Conservation (phyloP, 768 basidiomycete species). For the Xerocomus potaroensis region DNA sequence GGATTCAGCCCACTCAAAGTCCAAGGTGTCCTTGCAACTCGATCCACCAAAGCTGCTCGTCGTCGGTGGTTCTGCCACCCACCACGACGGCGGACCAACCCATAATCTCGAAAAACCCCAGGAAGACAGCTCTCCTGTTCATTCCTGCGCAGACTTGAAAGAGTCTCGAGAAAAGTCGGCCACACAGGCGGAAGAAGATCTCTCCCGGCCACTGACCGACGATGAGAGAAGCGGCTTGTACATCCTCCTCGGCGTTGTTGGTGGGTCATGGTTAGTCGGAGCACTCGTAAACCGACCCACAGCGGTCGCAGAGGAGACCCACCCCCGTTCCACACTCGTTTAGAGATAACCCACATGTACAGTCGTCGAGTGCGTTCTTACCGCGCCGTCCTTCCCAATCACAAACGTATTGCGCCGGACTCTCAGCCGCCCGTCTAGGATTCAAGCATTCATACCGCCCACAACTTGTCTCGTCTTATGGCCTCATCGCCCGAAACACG, state of each 20-base stretch:
- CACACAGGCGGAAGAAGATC: too few relatives aligned
- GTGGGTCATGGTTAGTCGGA: slow-evolving; percentile 45
- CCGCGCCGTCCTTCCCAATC: background rate
- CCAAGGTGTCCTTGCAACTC: slow-evolving; percentile 20
- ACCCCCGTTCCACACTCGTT: too few relatives aligned
- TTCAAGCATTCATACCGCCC: background rate
- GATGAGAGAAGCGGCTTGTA: slow-evolving; percentile 49
- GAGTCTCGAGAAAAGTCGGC: too few relatives aligned
- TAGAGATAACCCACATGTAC: too few relatives aligned
- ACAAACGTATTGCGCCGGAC: background rate
- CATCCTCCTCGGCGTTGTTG: slow-evolving; percentile 44
- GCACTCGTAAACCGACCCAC: slow-evolving; percentile 24
- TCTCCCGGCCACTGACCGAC: slow-evolving; percentile 34
- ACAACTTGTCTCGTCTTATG: too few relatives aligned
- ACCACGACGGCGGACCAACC: slow-evolving; percentile 45
- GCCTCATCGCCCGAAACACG: slow-evolving; percentile 17
- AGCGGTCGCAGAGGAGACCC: slow-evolving; percentile 8
- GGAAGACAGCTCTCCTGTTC: slow-evolving; percentile 2
- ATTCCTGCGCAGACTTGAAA: slow-evolving; percentile 35
- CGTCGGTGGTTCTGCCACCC: slow-evolving; percentile 44
- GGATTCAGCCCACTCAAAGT: slow-evolving; percentile 43
- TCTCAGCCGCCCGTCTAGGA: too few relatives aligned
- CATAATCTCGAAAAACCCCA: slow-evolving; percentile 34
- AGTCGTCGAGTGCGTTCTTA: background rate
- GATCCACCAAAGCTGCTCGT: slow-evolving; percentile 47